Conservation (phyloP, 2,329 filamentous ascomycete species). For the Madurella fahalii region DNA sequence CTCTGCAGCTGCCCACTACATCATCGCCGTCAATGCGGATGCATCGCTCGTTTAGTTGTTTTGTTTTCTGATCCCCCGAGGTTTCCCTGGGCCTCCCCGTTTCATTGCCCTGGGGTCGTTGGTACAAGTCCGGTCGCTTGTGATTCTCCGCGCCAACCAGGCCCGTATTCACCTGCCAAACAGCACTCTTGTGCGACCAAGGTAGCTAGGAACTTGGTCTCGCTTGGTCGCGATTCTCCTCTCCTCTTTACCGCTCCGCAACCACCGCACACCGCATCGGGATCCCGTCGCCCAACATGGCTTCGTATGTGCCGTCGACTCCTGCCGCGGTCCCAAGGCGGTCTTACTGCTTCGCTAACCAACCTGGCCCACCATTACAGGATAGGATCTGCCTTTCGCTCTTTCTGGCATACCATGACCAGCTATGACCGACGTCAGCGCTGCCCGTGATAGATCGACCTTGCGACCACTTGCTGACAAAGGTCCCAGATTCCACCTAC, state of each 20-base stretch:
- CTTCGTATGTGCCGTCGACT: slow-evolving; percentile 15
- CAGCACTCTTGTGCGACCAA: background rate
- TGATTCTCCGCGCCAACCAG: background rate
- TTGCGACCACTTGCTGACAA: slow-evolving; percentile 19
- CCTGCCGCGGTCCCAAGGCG: slow-evolving; percentile 10
- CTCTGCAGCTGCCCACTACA: slow-evolving; percentile 18
- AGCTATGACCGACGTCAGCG: slow-evolving; percentile 64
- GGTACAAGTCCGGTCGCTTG: background rate
- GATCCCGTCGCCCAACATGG: slow-evolving; percentile 13
- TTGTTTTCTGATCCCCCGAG: slow-evolving; percentile 7
- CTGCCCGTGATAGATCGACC: slow-evolving; percentile 2
- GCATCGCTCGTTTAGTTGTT: slow-evolving; percentile 24
- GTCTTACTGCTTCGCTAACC: slow-evolving; percentile 23
- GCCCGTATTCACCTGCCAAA: background rate
- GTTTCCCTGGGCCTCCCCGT: background rate
- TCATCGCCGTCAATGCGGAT: slow-evolving; percentile 22
- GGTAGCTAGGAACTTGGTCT: background rate
- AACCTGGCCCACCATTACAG: slow-evolving; percentile 35
- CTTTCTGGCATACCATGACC: slow-evolving; percentile 92
- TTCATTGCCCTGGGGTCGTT: background rate
- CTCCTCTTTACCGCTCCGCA: background rate
- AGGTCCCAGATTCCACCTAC: slow-evolving; percentile 71
- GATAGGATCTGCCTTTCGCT: slow-evolving; percentile 70
- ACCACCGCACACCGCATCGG: background rate
- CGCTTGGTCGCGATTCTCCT: background rate